phyloP scores from a whole-genome alignment of 1,284 basidiomycete genomes.

The Microbotryomycetes sp. region DNA sequence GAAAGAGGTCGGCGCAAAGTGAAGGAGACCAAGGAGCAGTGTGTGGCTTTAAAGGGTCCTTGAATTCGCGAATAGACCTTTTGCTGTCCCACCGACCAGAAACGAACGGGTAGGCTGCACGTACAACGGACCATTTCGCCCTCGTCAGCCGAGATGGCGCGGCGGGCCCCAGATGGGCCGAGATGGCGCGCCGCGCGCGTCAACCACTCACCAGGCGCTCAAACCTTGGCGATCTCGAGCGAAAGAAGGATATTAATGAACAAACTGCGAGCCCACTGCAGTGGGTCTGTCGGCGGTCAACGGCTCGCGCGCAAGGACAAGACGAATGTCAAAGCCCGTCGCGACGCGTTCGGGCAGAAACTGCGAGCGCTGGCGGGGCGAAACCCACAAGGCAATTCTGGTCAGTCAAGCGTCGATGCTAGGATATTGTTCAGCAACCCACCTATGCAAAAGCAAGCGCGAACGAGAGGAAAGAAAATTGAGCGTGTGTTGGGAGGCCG shows the following conservation, averaged over 20 bases:
- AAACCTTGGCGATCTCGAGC: background rate
- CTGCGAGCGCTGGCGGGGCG: background rate
- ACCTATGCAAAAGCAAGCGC: too few relatives aligned
- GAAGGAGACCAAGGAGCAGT: background rate
- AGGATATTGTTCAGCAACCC: too few relatives aligned
- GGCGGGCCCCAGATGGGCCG: background rate
- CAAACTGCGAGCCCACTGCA: background rate
- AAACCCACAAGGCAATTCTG: too few relatives aligned
- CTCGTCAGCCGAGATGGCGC: background rate
- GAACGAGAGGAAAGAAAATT: too few relatives aligned
- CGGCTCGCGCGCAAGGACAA: background rate
- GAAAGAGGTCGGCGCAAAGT: background rate
- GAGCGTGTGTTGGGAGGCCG: too few relatives aligned
- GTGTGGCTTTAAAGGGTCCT: background rate
- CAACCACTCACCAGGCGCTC: background rate
- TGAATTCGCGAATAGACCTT: too few relatives aligned
- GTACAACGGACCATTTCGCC: background rate
- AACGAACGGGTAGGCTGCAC: background rate
- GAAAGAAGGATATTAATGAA: background rate
- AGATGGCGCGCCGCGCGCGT: background rate
- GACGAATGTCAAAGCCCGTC: background rate
- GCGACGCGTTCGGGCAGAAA: background rate
- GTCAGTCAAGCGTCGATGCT: too few relatives aligned
- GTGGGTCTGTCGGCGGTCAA: background rate
- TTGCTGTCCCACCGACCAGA: background rate